Percentiles rank a stretch among this genome's conserved stretches.
Evolutionary conservation across 768 basidiomycete genomes (phyloP).

Genomic region (Nidula microcarpa): DNA sequence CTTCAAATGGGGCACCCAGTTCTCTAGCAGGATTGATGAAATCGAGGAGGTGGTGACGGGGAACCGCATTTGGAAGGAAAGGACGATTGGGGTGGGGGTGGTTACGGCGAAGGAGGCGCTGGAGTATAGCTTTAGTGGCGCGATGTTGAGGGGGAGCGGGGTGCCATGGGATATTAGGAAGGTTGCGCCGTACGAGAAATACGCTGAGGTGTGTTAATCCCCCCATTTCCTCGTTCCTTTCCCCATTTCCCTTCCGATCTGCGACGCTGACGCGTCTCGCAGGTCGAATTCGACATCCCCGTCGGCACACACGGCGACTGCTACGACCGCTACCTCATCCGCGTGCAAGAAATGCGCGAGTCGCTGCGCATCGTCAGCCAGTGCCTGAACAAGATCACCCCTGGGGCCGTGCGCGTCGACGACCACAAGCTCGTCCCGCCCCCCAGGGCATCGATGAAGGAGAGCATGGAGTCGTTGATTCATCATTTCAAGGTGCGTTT

Average conservation of each 20-base stretch:
- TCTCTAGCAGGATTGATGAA: constrained; percentile 86
- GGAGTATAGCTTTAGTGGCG: constrained; percentile 92
- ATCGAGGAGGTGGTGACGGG: constrained; percentile 97
- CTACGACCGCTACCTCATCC: constrained; percentile 96
- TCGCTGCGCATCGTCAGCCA: constrained; percentile 86
- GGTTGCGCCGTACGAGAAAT: constrained; percentile 92
- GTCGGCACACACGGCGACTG: constrained; percentile 96
- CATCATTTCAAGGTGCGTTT: constrained; percentile 90
- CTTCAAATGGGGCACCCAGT: constrained; percentile 97
- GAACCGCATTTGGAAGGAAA: constrained; percentile 97
- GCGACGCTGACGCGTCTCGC: background rate
- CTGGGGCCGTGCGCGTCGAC: constrained; percentile 90
- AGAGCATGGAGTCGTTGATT: constrained; percentile 96
- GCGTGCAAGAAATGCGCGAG: constrained; percentile 98
- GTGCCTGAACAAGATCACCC: constrained; percentile 96
- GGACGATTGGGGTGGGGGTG: constrained; percentile 85
- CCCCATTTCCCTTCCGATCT: background rate
- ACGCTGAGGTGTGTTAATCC: constrained; percentile 67
- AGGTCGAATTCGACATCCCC: constrained; percentile 98
- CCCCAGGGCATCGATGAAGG: constrained; percentile 97
- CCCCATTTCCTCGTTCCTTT: too few relatives aligned
- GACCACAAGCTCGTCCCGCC: constrained; percentile 98
- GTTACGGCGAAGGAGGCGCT: constrained; percentile 92
- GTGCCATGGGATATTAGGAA: constrained; percentile 95
- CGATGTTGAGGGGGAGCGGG: constrained; percentile 94